A percentile compares a stretch with the other conserved stretches of the same genome.
Conservation (phyloP, 176 grass and related monocot species). For the sorghum (Sorghum bicolor) region DNA sequence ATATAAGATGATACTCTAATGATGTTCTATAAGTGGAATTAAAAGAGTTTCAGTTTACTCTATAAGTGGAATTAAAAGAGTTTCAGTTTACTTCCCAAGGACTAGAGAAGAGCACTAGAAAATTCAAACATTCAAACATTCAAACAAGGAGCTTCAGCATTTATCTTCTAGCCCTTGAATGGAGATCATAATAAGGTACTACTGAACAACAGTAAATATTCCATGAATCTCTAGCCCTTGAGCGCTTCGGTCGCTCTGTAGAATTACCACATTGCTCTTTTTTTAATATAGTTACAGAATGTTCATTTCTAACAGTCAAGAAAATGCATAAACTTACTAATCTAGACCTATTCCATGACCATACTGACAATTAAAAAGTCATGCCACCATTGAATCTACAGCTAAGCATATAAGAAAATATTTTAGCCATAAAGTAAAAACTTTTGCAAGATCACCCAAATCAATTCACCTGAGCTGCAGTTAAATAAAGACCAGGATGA, state of each 20-base stretch:
- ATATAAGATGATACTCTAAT: not conserved
- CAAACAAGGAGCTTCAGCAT: not conserved
- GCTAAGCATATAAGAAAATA: not conserved
- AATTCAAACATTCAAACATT: conserved; percentile 21
- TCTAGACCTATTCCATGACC: not conserved
- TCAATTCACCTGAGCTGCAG: conserved; percentile 68
- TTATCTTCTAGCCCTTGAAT: not conserved
- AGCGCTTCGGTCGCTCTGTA: not conserved
- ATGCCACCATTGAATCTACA: not conserved
- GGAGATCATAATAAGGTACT: not conserved
- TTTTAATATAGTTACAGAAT: conserved; percentile 1
- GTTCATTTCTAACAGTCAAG: not conserved
- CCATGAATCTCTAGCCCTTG: not conserved
- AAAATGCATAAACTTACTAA: conserved; percentile 4
- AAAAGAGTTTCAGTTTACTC: not conserved
- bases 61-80: not conserved
- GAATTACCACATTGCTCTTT: not conserved
- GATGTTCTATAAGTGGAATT: not conserved
- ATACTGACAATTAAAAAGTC: not conserved
- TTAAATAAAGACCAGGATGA: conserved; percentile 96
- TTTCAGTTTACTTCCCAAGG: not conserved
- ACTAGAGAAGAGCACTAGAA: not conserved
- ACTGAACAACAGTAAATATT: not conserved
- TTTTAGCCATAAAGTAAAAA: not conserved
- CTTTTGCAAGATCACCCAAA: not conserved